A percentile compares a stretch with the other conserved stretches of the same genome.
Evolutionary conservation across 495 filamentous ascomycete species (phyloP).

Genomic region (Elaphomyces granulatus): DNA sequence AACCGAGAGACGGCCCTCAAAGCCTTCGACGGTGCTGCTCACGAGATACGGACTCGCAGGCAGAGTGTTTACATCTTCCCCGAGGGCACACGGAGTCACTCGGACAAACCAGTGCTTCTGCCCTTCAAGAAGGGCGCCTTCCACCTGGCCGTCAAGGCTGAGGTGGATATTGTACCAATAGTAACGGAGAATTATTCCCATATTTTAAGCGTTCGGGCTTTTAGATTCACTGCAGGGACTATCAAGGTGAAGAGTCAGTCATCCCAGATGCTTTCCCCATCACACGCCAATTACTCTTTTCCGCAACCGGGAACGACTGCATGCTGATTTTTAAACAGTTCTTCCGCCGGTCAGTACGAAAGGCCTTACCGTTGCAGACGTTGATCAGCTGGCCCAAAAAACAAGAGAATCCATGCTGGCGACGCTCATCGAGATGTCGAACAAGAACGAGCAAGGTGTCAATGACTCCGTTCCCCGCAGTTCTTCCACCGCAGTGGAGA

Average conservation of each 20-base stretch:
- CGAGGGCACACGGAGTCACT: constrained; percentile 87
- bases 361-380: constrained; percentile 62
- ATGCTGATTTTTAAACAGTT: constrained; percentile 30
- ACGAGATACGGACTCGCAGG: constrained; percentile 55
- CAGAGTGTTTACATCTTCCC: constrained; percentile 92
- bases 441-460: constrained; percentile 12
- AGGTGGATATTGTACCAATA: constrained; percentile 81
- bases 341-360: constrained; percentile 76
- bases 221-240: constrained; percentile 56
- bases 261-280: too few species aligned
- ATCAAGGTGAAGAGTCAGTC: constrained; percentile 68
- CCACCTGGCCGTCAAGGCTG: constrained; percentile 85
- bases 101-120: constrained; percentile 60
- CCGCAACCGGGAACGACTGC: too few species aligned
- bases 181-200: constrained; percentile 77
- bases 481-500: constrained; percentile 26
- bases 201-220: constrained; percentile 53
- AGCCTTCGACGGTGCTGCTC: constrained; percentile 70
- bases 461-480: constrained; percentile 14
- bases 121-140: constrained; percentile 98
- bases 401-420: constrained; percentile 69
- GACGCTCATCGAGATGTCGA: constrained; percentile 50
- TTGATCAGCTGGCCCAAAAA: constrained; percentile 56
- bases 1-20: constrained; percentile 68
- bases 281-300: too few species aligned